phyloP scores from a whole-genome alignment of 2,329 filamentous ascomycete genomes.

The Chrysoporthe deuterocubensis region DNA sequence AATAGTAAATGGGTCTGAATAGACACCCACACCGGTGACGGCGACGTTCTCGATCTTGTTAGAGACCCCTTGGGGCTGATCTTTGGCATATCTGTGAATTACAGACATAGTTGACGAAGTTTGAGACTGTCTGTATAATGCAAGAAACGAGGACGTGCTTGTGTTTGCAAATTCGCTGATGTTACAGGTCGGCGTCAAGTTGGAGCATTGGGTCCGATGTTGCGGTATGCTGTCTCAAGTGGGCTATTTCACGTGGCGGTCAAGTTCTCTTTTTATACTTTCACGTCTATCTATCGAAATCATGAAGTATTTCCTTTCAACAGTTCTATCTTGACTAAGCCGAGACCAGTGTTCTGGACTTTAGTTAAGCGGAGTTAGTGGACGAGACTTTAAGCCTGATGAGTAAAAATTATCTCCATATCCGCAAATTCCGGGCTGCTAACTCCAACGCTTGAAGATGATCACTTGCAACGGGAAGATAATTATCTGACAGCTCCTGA shows the following conservation, averaged over 20 bases:
- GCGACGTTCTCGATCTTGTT: conserved; percentile 29
- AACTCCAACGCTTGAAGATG: neutral
- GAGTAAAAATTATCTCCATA: neutral
- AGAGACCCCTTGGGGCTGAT: conserved; percentile 3
- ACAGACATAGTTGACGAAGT: neutral
- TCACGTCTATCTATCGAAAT: neutral
- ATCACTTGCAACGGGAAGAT: neutral
- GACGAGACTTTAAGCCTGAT: neutral
- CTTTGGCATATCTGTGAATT: neutral
- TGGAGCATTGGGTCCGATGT: neutral
- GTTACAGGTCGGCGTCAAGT: neutral
- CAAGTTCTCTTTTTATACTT: neutral
- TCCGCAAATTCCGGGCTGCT: conserved; percentile 2
- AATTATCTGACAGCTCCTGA: neutral
- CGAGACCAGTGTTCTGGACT: neutral
- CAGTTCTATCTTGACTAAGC: neutral
- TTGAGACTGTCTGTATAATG: neutral
- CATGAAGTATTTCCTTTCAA: neutral
- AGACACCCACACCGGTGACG: conserved; percentile 29
- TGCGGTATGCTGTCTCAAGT: neutral
- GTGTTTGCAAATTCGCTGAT: neutral
- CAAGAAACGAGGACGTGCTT: neutral
- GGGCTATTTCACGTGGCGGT: neutral
- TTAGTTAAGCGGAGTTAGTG: neutral
- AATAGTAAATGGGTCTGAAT: conserved; percentile 5